Percentiles rank a stretch among this genome's conserved stretches.
Conservation (phyloP, 139 green algal species). For the Coccomyxa sp. region DNA sequence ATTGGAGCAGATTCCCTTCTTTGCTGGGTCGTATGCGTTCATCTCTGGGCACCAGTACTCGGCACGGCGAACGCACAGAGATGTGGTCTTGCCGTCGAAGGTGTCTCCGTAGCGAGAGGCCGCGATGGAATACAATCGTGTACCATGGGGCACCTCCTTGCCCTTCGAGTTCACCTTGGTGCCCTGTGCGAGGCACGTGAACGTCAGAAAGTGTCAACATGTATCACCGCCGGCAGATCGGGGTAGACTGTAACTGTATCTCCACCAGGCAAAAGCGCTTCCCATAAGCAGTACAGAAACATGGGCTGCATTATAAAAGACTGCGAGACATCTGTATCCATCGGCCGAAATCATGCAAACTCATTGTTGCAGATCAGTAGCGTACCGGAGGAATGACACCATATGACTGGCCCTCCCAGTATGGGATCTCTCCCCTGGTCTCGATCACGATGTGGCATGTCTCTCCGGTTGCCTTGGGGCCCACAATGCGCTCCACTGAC, state of each 20-base stretch:
- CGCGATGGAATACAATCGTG: constrained; percentile 98
- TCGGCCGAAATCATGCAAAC: no score
- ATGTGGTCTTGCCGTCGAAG: constrained; percentile 94
- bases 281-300: no score
- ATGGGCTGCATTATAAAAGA: no score
- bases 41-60: constrained; percentile 86
- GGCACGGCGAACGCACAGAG: constrained; percentile 94
- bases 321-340: no score
- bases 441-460: constrained; percentile 97
- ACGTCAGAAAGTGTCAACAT: not conserved
- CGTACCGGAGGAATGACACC: constrained; percentile 91
- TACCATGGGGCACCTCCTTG: constrained; percentile 93
- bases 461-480: constrained; percentile 87
- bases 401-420: constrained; percentile 98
- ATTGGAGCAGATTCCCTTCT: constrained; percentile 99
- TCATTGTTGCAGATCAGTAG: not conserved
- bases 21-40: constrained; percentile 88
- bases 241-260: no score
- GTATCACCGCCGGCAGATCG: no score
- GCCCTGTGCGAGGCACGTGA: constrained; percentile 41
- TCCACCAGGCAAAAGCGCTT: no score
- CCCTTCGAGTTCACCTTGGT: constrained; percentile 93
- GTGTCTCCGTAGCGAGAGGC: constrained; percentile 92
- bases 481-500: constrained; percentile 92
- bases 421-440: constrained; percentile 91